phyloP scores from a whole-genome alignment of 345 rosid genomes.

The Linum tenue region DNA sequence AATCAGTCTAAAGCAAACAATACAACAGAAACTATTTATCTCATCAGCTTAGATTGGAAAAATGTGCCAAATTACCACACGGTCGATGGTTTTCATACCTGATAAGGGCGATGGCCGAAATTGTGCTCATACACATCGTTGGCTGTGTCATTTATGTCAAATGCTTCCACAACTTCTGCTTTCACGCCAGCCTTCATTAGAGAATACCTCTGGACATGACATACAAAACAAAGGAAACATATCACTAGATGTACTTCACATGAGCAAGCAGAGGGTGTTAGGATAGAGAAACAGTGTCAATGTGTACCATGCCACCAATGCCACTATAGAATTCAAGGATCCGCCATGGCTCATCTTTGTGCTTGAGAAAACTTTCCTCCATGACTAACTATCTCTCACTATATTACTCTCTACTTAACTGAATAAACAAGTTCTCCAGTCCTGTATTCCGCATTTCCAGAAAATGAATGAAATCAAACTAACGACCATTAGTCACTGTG shows the following conservation, averaged over 20 bases:
- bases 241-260: neutral
- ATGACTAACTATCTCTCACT: neutral
- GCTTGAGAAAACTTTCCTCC: constrained; percentile 4
- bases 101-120: constrained; percentile 78
- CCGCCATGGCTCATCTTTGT: constrained; percentile 49
- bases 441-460: too few species aligned
- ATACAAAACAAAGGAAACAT: constrained; percentile 6
- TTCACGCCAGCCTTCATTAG: constrained; percentile 46
- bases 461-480: too few species aligned
- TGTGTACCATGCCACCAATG: constrained; percentile 74
- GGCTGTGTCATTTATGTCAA: constrained; percentile 80
- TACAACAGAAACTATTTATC: too few species aligned
- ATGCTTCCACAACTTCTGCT: constrained; percentile 62
- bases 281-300: constrained; percentile 1
- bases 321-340: constrained; percentile 93
- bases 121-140: constrained; percentile 85
- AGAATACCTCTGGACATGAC: constrained; percentile 55
- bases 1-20: too few species aligned
- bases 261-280: neutral
- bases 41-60: neutral
- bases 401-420: too few species aligned
- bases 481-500: too few species aligned
- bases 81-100: constrained; percentile 31
- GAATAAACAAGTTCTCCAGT: too few species aligned
- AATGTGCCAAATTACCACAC: neutral